These are phyloP conservation scores for Erythrobasidium yunnanense DNA, from an alignment of 768 basidiomycete genomes.

Conservation along the genomic window DNA sequence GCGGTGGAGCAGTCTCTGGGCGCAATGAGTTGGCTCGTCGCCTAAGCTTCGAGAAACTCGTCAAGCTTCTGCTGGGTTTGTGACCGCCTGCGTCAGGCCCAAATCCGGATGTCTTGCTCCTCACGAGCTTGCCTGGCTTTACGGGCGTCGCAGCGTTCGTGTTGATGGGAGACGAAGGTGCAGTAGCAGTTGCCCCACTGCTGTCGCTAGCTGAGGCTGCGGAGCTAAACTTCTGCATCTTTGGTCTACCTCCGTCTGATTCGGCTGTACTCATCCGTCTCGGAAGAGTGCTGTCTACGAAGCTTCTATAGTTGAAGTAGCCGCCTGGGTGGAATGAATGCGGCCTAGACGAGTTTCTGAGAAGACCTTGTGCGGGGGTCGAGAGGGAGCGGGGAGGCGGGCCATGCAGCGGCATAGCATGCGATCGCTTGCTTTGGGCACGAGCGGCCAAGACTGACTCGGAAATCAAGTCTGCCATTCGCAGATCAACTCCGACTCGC, in stretches of 20 bases:
- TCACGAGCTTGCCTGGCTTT: conserved; percentile 6
- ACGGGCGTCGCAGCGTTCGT: background rate
- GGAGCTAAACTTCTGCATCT: background rate
- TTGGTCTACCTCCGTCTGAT: background rate
- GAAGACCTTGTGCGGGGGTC: background rate
- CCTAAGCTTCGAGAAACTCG: background rate
- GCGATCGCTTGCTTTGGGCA: conserved; percentile 26
- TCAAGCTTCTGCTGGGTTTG: background rate
- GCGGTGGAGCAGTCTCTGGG: too few relatives aligned
- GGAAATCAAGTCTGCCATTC: conserved; percentile 11
- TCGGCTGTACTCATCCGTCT: conserved; percentile 7
- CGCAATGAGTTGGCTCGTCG: conserved; percentile 6
- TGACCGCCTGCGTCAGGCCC: background rate
- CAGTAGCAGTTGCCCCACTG: background rate
- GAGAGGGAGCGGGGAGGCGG: conserved; percentile 9
- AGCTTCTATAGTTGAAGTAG: conserved; percentile 14
- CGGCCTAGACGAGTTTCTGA: background rate
- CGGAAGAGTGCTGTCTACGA: conserved; percentile 1
- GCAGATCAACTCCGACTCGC: conserved; percentile 15
- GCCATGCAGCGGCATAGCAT: conserved; percentile 25
- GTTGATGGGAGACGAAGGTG: background rate
- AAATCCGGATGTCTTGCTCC: conserved; percentile 16
- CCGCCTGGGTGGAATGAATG: conserved; percentile 19
- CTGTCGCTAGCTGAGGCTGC: background rate
- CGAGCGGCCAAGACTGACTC: conserved; percentile 6